Percentiles rank a stretch among this genome's conserved stretches.
Conservation (phyloP, 306 rosid species). For the Prunus davidiana region DNA sequence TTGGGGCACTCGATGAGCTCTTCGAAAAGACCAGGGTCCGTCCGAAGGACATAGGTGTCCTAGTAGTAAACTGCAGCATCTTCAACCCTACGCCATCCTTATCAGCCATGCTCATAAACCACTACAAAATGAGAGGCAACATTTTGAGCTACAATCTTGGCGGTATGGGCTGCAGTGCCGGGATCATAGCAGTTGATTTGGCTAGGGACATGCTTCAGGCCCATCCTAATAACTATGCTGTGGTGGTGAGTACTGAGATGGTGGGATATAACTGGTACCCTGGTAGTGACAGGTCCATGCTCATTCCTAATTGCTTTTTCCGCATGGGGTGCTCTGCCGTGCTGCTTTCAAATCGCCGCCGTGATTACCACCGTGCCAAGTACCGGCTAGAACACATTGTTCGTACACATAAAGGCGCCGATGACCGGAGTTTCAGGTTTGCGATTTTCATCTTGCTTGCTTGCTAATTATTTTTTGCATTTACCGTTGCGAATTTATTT, state of each 20-base stretch:
- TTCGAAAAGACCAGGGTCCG: conserved; percentile 75
- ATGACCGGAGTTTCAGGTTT: conserved; percentile 92
- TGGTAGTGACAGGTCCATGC: conserved; percentile 81
- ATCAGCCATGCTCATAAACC: conserved; percentile 97
- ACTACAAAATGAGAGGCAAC: conserved; percentile 96
- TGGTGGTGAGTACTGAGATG: conserved; percentile 87
- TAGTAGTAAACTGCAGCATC: conserved; percentile 92
- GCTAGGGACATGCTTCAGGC: conserved; percentile 86
- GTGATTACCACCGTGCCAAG: conserved; percentile 70
- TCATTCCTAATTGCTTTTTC: conserved; percentile 78
- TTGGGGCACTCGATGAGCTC: conserved; percentile 90
- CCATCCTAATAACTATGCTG: conserved; percentile 77
- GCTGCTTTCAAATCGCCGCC: conserved; percentile 83
- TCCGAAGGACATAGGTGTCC: conserved; percentile 77
- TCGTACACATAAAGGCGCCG: conserved; percentile 94
- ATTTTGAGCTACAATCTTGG: conserved; percentile 89
- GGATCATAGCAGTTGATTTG: conserved; percentile 74
- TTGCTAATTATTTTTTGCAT: neutral
- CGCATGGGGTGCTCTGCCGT: conserved; percentile 98
- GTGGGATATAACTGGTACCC: conserved; percentile 94
- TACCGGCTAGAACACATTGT: conserved; percentile 88
- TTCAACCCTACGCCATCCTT: conserved; percentile 95
- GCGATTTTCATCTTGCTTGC: neutral
- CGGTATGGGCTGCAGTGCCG: conserved; percentile 98
- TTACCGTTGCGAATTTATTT: too few relatives aligned